Conservation (phyloP, 2,329 filamentous ascomycete genomes). For the Hortaea werneckii region DNA sequence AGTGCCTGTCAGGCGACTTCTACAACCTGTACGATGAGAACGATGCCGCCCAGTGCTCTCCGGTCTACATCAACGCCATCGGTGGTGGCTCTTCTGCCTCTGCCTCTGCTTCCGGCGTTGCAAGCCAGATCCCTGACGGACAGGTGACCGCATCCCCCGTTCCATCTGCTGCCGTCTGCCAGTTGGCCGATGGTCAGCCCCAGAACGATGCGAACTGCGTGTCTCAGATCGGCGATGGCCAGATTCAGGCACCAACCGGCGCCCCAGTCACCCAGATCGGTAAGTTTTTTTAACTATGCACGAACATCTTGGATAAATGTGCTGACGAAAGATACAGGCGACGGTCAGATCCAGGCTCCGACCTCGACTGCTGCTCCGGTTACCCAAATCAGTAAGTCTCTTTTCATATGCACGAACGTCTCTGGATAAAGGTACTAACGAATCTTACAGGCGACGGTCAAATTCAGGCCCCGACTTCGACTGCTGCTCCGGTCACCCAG, state of each 20-base stretch:
- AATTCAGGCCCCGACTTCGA: background rate
- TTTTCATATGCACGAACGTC: background rate
- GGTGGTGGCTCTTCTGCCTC: constrained; percentile 16
- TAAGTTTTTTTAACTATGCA: too few species aligned
- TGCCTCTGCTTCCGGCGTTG: constrained; percentile 28
- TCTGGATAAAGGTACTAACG: background rate
- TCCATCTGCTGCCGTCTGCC: constrained; percentile 14
- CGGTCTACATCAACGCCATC: constrained; percentile 46
- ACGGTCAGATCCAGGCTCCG: constrained; percentile 14
- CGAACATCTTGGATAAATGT: too few species aligned
- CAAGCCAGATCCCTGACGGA: constrained; percentile 1
- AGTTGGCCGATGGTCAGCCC: constrained; percentile 24
- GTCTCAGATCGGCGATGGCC: constrained; percentile 16
- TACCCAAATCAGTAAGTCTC: constrained; percentile 15
- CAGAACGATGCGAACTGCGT: constrained; percentile 4
- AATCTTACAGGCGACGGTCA: constrained; percentile 11
- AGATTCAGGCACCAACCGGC: constrained; percentile 11
- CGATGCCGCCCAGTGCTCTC: constrained; percentile 61
- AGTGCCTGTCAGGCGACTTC: constrained; percentile 64
- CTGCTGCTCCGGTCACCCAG: constrained; percentile 1
- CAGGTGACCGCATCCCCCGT: constrained; percentile 22
- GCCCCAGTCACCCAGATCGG: constrained; percentile 9
- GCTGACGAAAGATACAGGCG: too few species aligned
- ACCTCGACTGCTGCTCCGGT: constrained; percentile 9
- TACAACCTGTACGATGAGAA: constrained; percentile 73